A percentile compares a stretch with the other conserved stretches of the same genome.
Conservation (phyloP, 2,329 filamentous ascomycete genomes). For the Phaeosphaeria sp. region DNA sequence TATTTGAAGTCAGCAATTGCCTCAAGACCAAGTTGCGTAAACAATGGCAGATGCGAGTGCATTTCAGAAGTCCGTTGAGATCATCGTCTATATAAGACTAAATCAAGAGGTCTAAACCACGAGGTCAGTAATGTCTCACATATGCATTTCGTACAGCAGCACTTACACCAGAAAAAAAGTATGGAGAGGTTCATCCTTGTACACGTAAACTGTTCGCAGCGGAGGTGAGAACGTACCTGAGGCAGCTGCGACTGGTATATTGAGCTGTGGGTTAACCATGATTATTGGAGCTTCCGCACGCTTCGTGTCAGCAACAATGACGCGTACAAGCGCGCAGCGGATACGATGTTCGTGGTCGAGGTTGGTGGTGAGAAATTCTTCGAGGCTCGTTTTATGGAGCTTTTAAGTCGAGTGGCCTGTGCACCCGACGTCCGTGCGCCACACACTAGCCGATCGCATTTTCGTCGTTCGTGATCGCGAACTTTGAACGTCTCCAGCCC, state of each 20-base stretch:
- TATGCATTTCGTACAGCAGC: neutral
- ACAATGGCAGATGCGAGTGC: constrained; percentile 8
- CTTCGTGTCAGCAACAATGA: neutral
- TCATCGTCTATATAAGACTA: constrained; percentile 51
- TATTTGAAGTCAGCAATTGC: constrained; percentile 1
- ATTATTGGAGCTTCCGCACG: neutral
- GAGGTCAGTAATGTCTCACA: neutral
- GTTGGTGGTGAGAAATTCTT: constrained; percentile 8
- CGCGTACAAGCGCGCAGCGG: neutral
- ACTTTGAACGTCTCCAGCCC: constrained; percentile 26
- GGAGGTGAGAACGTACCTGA: neutral
- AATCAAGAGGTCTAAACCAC: constrained; percentile 77
- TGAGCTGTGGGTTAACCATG: neutral
- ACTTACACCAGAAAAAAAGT: constrained; percentile 59
- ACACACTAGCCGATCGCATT: constrained; percentile 29
- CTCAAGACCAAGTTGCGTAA: neutral
- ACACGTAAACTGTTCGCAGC: neutral
- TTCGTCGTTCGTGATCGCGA: constrained; percentile 13
- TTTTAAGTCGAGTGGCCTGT: neutral
- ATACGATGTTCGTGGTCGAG: neutral
- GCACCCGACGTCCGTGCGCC: constrained; percentile 1
- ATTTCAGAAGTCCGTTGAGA: constrained; percentile 48
- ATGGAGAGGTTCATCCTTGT: constrained; percentile 31
- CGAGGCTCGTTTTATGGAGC: neutral
- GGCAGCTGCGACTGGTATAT: neutral